These are phyloP conservation scores for Epichloe brachyelytri DNA, from an alignment of 2,329 filamentous ascomycete species.

Conservation along the genomic window DNA sequence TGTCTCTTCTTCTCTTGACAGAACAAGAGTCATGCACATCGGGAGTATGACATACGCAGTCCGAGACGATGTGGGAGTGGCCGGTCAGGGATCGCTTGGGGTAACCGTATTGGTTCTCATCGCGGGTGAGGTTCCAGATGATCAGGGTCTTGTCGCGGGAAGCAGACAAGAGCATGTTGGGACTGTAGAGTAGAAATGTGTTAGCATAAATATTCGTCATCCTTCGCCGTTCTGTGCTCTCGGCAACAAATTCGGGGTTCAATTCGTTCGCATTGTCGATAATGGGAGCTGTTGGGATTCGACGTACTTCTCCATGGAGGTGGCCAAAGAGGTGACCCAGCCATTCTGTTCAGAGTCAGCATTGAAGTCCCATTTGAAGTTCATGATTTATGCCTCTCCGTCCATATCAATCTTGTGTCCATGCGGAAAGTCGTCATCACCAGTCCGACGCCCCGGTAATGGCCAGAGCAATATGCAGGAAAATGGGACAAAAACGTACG, in stretches of 20 bases:
- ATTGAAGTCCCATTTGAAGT: neutral
- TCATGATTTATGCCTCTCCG: neutral
- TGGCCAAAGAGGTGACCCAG: constrained; percentile 98
- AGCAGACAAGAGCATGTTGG: constrained; percentile 98
- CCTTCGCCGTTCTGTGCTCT: neutral
- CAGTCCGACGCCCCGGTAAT: constrained; percentile 3
- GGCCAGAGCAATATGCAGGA: constrained; percentile 6
- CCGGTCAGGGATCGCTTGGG: constrained; percentile 98
- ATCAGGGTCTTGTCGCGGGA: constrained; percentile 98
- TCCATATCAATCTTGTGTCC: neutral
- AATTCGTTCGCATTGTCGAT: constrained; percentile 3
- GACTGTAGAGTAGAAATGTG: constrained; percentile 37
- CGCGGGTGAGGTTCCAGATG: constrained; percentile 99
- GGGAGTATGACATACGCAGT: constrained; percentile 68
- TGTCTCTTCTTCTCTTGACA: neutral
- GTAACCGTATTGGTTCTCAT: constrained; percentile 96
- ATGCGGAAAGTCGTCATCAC: neutral
- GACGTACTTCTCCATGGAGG: constrained; percentile 93
- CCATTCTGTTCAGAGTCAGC: constrained; percentile 49
- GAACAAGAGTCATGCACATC: neutral
- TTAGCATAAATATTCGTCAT: constrained; percentile 8
- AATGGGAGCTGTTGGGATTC: neutral
- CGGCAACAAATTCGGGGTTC: neutral
- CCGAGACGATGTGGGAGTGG: constrained; percentile 99
- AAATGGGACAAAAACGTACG: constrained; percentile 37